Evolutionary conservation across 1,139 yeast genomes (phyloP).

Genomic region (Candida sp.): DNA sequence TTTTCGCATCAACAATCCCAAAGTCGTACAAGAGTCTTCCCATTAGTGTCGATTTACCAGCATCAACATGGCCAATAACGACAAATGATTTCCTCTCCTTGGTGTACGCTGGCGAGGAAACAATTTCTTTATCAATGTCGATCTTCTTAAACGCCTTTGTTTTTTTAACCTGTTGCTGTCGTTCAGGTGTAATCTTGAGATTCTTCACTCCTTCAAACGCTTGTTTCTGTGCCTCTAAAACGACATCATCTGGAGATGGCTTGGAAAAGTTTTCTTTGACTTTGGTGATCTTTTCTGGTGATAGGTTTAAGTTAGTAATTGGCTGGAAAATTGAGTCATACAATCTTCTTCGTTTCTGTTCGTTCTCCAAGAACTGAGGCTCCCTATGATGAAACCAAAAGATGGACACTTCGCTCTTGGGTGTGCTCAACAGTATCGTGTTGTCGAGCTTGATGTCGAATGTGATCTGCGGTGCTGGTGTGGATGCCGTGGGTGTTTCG

Average conservation of each 20-base stretch:
- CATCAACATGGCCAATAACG: constrained; percentile 96
- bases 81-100: constrained; percentile 81
- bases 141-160: constrained; percentile 48
- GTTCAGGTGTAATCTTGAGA: constrained; percentile 21
- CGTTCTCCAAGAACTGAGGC: constrained; percentile 11
- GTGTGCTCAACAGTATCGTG: constrained; percentile 20
- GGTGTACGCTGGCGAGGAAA: constrained; percentile 30
- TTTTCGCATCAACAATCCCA: constrained; percentile 79
- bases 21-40: constrained; percentile 86
- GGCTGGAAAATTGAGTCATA: constrained; percentile 28
- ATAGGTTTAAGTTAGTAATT: constrained; percentile 46
- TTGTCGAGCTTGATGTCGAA: constrained; percentile 22
- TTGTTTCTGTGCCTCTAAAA: constrained; percentile 61
- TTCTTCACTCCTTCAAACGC: constrained; percentile 49
- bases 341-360: constrained; percentile 27
- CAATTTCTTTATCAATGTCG: constrained; percentile 43
- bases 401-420: constrained; percentile 21
- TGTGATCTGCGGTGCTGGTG: constrained; percentile 6
- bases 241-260: constrained; percentile 87
- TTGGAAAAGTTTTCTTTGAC: constrained; percentile 60
- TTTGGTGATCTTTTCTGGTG: constrained; percentile 45
- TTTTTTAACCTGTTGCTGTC: constrained; percentile 19
- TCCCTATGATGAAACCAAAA: constrained; percentile 18
- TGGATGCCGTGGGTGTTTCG: constrained; percentile 4
- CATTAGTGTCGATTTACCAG: constrained; percentile 96